Conservation (phyloP, 306 rosid genomes). For the Dryas alaskensis region DNA sequence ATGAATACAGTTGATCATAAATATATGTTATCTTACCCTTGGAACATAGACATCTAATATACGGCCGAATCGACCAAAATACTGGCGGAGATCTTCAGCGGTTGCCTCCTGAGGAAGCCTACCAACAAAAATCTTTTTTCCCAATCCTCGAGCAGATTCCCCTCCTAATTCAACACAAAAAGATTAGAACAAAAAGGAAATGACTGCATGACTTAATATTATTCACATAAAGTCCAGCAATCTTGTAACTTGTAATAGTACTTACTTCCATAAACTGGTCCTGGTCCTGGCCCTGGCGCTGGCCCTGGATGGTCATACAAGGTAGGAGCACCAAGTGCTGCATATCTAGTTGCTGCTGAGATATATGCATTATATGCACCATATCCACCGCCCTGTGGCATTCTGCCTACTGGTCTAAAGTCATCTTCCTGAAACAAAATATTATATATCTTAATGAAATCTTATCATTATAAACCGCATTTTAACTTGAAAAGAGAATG, state of each 20-base stretch:
- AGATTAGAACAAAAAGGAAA: not conserved
- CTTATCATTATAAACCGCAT: not conserved
- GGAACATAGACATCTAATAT: slow-evolving; percentile 89
- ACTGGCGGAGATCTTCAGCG: slow-evolving; percentile 81
- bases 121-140: slow-evolving; percentile 84
- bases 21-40: slow-evolving; percentile 50
- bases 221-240: slow-evolving; percentile 12
- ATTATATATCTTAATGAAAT: slow-evolving; percentile 5
- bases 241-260: slow-evolving; percentile 12
- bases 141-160: slow-evolving; percentile 64
- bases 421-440: slow-evolving; percentile 76
- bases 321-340: slow-evolving; percentile 95
- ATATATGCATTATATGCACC: slow-evolving; percentile 96
- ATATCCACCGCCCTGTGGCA: slow-evolving; percentile 84
- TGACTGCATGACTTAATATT: slow-evolving; percentile 12
- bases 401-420: slow-evolving; percentile 70
- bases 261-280: slow-evolving; percentile 84
- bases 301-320: slow-evolving; percentile 72
- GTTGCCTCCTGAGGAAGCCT: slow-evolving; percentile 91
- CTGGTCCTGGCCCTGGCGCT: slow-evolving; percentile 25
- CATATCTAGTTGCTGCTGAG: slow-evolving; percentile 94
- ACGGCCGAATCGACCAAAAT: slow-evolving; percentile 90
- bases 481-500: not conserved
- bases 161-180: slow-evolving; percentile 53
- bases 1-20: not conserved